phyloP scores from a whole-genome alignment of 176 grass and related monocot genomes.

The Eremochloa ophiuroides region DNA sequence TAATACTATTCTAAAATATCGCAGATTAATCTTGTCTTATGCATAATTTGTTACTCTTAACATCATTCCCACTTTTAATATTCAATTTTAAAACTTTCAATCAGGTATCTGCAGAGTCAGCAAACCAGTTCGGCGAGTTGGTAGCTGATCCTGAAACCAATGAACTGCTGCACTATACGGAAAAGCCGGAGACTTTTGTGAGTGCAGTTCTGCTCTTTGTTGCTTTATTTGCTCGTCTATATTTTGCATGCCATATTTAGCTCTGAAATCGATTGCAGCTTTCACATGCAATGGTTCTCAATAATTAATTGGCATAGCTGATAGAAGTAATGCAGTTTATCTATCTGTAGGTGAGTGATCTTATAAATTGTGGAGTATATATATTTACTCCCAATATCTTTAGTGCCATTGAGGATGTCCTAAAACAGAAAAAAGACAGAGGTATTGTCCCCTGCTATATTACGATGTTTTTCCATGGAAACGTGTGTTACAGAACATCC shows the following conservation, averaged over 20 bases:
- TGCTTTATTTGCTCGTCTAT: conserved; percentile 18
- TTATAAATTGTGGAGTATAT: conserved; percentile 97
- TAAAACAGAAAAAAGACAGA: conserved; percentile 86
- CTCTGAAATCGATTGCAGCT: not conserved
- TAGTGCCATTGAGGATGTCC: conserved; percentile 77
- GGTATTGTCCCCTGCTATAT: conserved; percentile 37
- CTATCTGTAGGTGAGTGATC: conserved; percentile 83
- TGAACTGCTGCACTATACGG: conserved; percentile 93
- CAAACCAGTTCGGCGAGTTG: conserved; percentile 96
- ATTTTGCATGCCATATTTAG: not conserved
- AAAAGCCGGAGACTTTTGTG: conserved; percentile 99
- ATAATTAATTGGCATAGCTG: not conserved
- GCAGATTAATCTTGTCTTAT: not conserved
- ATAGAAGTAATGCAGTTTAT: conserved; percentile 22
- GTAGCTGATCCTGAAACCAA: conserved; percentile 94
- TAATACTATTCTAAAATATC: not conserved
- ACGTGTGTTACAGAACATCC: not conserved
- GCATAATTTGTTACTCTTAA: not conserved
- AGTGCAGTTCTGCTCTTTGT: conserved; percentile 33
- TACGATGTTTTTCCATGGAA: not conserved
- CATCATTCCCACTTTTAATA: conserved; percentile 1
- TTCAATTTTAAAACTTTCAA: conserved; percentile 8
- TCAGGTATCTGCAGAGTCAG: conserved; percentile 95
- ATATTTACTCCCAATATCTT: conserved; percentile 98
- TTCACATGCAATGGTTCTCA: not conserved